phyloP scores from a whole-genome alignment of 1,139 yeast genomes.

The Taiozyma onychis region DNA sequence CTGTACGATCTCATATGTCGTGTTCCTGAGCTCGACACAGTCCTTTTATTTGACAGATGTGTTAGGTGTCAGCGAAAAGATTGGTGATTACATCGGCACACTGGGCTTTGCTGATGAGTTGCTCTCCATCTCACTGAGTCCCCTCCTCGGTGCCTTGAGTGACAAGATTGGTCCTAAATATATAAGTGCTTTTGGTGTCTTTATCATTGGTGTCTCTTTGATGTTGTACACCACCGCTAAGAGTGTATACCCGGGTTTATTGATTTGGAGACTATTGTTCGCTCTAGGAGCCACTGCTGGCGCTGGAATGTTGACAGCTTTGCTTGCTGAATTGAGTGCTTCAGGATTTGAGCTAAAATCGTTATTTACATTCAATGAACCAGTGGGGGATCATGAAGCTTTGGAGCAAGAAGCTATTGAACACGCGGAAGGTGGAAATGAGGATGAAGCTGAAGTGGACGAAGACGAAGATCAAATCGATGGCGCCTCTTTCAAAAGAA shows the following conservation, averaged over 20 bases:
- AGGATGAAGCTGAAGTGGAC: slow-evolving; percentile 6
- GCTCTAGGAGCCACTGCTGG: slow-evolving; percentile 54
- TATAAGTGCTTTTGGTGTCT: slow-evolving; percentile 43
- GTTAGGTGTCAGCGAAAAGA: slow-evolving; percentile 37
- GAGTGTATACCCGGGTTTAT: slow-evolving; percentile 43
- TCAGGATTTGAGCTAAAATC: slow-evolving; percentile 30
- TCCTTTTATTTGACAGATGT: slow-evolving; percentile 60
- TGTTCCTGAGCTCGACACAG: slow-evolving; percentile 64
- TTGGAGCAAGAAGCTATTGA: neutral
- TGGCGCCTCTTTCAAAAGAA: slow-evolving; percentile 49
- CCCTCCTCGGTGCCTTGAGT: slow-evolving; percentile 57
- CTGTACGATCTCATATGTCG: slow-evolving; percentile 53
- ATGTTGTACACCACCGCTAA: slow-evolving; percentile 43
- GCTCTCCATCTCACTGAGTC: slow-evolving; percentile 48
- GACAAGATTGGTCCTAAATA: slow-evolving; percentile 60
- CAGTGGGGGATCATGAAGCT: slow-evolving; percentile 6
- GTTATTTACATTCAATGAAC: slow-evolving; percentile 10
- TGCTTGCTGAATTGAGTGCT: slow-evolving; percentile 48
- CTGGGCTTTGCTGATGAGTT: slow-evolving; percentile 63
- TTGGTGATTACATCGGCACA: slow-evolving; percentile 55
- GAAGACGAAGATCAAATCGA: slow-evolving; percentile 56
- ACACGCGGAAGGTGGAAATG: slow-evolving; percentile 1
- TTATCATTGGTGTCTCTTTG: slow-evolving; percentile 41
- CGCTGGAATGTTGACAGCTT: slow-evolving; percentile 40
- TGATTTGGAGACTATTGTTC: slow-evolving; percentile 48